These are phyloP conservation scores for Volvox africanus DNA, from an alignment of 139 green algal genomes.

Conservation along the genomic window DNA sequence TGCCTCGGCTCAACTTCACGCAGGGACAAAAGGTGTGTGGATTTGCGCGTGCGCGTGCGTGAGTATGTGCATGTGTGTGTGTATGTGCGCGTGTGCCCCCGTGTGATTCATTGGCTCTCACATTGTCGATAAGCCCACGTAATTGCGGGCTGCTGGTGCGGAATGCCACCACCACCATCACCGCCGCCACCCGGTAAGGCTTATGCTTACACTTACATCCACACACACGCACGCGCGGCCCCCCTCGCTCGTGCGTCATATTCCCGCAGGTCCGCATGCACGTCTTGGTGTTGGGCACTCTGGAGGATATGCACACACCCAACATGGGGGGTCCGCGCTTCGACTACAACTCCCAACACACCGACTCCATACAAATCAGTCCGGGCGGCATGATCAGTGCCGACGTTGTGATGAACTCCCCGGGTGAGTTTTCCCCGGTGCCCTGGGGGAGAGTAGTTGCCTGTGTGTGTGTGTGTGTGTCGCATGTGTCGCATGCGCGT, in stretches of 20 bases:
- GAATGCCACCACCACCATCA: not conserved
- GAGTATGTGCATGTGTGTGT: conserved; percentile 12
- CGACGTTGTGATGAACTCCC: not conserved
- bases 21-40: conserved; percentile 30
- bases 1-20: conserved; percentile 44
- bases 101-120: too few relatives aligned
- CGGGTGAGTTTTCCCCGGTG: not conserved
- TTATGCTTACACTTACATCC: too few relatives aligned
- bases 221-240: too few relatives aligned
- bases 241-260: too few relatives aligned
- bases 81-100: too few relatives aligned
- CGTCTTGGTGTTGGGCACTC: conserved; percentile 41
- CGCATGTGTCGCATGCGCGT: too few relatives aligned
- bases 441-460: not conserved
- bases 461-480: not conserved
- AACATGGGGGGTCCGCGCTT: conserved; percentile 59
- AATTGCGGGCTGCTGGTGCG: too few relatives aligned
- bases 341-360: not conserved
- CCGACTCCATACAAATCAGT: conserved; percentile 27
- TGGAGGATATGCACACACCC: conserved; percentile 82
- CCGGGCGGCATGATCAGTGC: conserved; percentile 39
- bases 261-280: conserved; percentile 35
- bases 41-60: not conserved
- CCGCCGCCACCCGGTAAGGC: too few relatives aligned
- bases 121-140: too few relatives aligned